A percentile compares a stretch with the other conserved stretches of the same genome.
phyloP scores from a whole-genome alignment of 805 yeast genomes.

The Kluyveromyces starmeri region DNA sequence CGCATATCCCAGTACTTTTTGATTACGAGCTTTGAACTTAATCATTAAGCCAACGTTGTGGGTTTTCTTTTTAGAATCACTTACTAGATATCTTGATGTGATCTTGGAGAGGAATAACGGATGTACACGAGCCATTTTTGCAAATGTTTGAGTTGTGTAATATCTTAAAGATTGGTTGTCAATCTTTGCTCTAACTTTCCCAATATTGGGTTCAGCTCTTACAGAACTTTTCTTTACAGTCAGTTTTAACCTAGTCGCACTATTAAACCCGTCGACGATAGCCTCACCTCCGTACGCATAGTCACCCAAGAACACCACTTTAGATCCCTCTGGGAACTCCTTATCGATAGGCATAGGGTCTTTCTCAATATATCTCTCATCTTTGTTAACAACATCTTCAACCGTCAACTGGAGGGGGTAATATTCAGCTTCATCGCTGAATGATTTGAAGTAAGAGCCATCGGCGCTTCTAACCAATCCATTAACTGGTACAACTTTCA shows the following conservation, averaged over 20 bases:
- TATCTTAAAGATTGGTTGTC: conserved; percentile 53
- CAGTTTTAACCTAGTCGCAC: conserved; percentile 36
- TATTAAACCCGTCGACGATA: conserved; percentile 50
- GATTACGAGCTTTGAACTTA: conserved; percentile 69
- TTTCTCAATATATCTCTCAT: conserved; percentile 61
- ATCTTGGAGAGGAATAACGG: conserved; percentile 66
- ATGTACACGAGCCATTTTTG: conserved; percentile 46
- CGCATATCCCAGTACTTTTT: conserved; percentile 84
- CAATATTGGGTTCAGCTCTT: conserved; percentile 55
- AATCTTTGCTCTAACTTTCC: conserved; percentile 45
- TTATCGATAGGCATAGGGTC: conserved; percentile 69
- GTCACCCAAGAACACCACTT: conserved; percentile 74
- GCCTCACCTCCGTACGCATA: conserved; percentile 83
- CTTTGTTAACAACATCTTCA: conserved; percentile 62
- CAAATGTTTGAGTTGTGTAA: conserved; percentile 55
- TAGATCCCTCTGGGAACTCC: conserved; percentile 69
- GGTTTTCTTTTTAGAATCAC: conserved; percentile 41
- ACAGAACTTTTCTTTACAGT: conserved; percentile 44
- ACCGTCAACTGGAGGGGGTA: conserved; percentile 80
- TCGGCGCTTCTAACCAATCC: conserved; percentile 61
- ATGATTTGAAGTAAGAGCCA: conserved; percentile 79
- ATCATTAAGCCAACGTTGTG: conserved; percentile 73
- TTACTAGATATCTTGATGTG: conserved; percentile 63
- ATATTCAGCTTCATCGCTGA: conserved; percentile 39
- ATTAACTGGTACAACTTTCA: conserved; percentile 63